Percentiles rank a stretch among this genome's conserved stretches.
These are phyloP conservation scores for Aspergillus heteromorphus DNA, from an alignment of 495 filamentous ascomycete species.

Conservation along the genomic window DNA sequence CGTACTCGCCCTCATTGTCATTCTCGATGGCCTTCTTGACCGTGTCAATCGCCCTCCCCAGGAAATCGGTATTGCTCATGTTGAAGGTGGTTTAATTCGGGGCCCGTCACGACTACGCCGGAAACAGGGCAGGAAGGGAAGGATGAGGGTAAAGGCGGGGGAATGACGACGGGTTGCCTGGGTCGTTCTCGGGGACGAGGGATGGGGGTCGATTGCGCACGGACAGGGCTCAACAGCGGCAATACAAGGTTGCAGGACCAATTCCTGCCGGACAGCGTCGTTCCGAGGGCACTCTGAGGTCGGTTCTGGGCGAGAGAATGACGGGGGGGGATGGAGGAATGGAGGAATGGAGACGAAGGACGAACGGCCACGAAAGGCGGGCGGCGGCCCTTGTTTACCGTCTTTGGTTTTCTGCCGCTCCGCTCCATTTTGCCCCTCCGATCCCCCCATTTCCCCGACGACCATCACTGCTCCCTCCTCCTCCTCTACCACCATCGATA, in stretches of 20 bases:
- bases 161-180: slow-evolving; percentile 13
- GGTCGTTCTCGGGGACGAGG: slow-evolving; percentile 1
- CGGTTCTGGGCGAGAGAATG: neutral
- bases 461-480: slow-evolving; percentile 17
- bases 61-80: slow-evolving; percentile 97
- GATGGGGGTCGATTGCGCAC: neutral
- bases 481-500: slow-evolving; percentile 19
- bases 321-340: neutral
- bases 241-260: neutral
- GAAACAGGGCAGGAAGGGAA: slow-evolving; percentile 20
- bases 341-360: slow-evolving; percentile 9
- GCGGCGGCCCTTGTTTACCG: slow-evolving; percentile 11
- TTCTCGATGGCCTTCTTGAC: slow-evolving; percentile 96
- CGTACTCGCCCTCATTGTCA: slow-evolving; percentile 93
- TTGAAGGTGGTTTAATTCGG: slow-evolving; percentile 13
- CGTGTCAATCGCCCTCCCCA: slow-evolving; percentile 88
- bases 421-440: slow-evolving; percentile 15
- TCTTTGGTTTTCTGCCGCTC: slow-evolving; percentile 15
- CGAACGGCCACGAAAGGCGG: slow-evolving; percentile 9
- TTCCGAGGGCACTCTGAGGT: neutral
- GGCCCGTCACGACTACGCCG: neutral
- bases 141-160: slow-evolving; percentile 23
- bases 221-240: neutral
- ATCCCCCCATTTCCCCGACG: slow-evolving; percentile 3
- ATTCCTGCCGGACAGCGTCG: neutral